Percentiles rank a stretch among this genome's conserved stretches.
Evolutionary conservation across 177 flowering plant species (phyloP).

Genomic region (Vitis hybrid): DNA sequence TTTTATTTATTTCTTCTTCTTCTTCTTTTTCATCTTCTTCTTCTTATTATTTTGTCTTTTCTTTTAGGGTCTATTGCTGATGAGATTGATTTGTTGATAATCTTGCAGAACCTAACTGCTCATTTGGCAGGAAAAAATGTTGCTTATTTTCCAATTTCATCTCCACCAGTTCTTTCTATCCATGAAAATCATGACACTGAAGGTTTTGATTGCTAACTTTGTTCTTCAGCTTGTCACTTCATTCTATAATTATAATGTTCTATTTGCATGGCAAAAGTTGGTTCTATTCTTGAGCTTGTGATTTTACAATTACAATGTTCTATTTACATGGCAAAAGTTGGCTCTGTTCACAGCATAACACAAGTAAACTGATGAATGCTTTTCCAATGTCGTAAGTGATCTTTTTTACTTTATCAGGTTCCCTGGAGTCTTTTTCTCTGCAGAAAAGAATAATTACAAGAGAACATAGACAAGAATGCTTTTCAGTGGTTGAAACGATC

Average conservation of each 20-base stretch:
- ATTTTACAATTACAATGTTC: neutral
- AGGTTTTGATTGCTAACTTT: slow-evolving; percentile 22
- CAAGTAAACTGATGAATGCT: too few relatives aligned
- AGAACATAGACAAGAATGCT: slow-evolving; percentile 72
- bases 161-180: slow-evolving; percentile 72
- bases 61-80: too few relatives aligned
- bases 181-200: slow-evolving; percentile 26
- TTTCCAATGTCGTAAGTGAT: neutral
- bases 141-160: slow-evolving; percentile 49
- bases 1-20: too few relatives aligned
- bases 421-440: slow-evolving; percentile 32
- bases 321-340: neutral
- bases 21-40: neutral
- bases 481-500: slow-evolving; percentile 49
- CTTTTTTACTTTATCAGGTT: slow-evolving; percentile 30
- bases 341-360: too few relatives aligned
- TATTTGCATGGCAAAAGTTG: neutral
- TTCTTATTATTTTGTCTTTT: neutral
- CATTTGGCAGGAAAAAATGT: slow-evolving; percentile 51
- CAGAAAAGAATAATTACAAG: slow-evolving; percentile 43
- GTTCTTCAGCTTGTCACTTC: too few relatives aligned
- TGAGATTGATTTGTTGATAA: slow-evolving; percentile 6
- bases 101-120: slow-evolving; percentile 48
- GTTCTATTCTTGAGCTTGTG: neutral
- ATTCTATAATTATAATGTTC: too few relatives aligned